Percentiles rank a stretch among this genome's conserved stretches.
Evolutionary conservation across 768 basidiomycete species (phyloP).

Genomic region (Rhodotorula paludigena): DNA sequence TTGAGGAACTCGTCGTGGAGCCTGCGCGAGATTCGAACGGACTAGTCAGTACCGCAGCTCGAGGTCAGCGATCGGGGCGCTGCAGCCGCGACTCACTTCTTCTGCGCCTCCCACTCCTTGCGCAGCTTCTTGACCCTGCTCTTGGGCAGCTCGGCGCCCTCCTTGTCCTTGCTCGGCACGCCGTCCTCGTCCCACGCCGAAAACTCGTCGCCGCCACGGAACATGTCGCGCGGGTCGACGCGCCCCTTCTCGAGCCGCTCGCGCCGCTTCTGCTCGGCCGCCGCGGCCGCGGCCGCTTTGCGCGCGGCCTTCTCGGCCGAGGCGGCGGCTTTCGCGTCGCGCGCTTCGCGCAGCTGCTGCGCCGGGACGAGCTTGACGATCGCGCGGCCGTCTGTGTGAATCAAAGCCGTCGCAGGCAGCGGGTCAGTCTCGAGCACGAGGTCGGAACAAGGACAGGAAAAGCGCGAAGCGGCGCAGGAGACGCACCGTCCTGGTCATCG

Average conservation of each 20-base stretch:
- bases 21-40: too few species aligned
- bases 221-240: slow-evolving; percentile 67
- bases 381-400: slow-evolving; percentile 81
- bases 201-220: slow-evolving; percentile 61
- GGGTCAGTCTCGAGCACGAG: background rate
- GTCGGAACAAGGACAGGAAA: background rate
- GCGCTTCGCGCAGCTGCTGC: slow-evolving; percentile 68
- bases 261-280: slow-evolving; percentile 56
- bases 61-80: background rate
- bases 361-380: slow-evolving; percentile 87
- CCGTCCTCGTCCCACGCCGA: slow-evolving; percentile 79
- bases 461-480: background rate
- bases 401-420: background rate
- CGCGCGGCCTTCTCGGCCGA: slow-evolving; percentile 70
- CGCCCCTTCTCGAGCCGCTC: slow-evolving; percentile 82
- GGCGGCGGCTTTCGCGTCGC: slow-evolving; percentile 79
- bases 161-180: slow-evolving; percentile 73
- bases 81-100: slow-evolving; percentile 54
- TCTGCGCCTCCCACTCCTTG: slow-evolving; percentile 70
- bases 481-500: slow-evolving; percentile 86
- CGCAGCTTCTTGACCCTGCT: slow-evolving; percentile 66
- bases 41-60: background rate
- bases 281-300: slow-evolving; percentile 49
- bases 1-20: slow-evolving; percentile 36
- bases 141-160: slow-evolving; percentile 81